phyloP scores from a whole-genome alignment of 2,329 filamentous ascomycete genomes.

The Diaporthe nobilis region DNA sequence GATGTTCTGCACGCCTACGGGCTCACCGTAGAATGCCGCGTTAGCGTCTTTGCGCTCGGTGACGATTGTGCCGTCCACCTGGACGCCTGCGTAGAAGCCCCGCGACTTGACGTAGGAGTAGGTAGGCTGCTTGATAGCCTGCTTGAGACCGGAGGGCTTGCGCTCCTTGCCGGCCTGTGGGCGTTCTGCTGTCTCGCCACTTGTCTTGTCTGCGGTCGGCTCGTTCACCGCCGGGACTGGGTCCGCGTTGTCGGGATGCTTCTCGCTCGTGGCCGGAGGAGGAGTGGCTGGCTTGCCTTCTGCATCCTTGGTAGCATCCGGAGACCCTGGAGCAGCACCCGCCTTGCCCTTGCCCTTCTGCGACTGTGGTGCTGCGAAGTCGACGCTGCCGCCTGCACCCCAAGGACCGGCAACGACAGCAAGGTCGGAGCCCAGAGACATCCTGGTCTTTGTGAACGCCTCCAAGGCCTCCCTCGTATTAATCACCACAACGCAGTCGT shows the following conservation, averaged over 20 bases:
- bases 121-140: slow-evolving; percentile 58
- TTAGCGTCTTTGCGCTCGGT: slow-evolving; percentile 92
- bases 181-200: slow-evolving; percentile 22
- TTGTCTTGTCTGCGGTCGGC: slow-evolving; percentile 69
- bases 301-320: slow-evolving; percentile 29
- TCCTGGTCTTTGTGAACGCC: slow-evolving; percentile 81
- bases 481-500: slow-evolving; percentile 90
- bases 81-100: slow-evolving; percentile 88
- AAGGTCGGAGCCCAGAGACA: slow-evolving; percentile 84
- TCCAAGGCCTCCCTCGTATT: slow-evolving; percentile 82
- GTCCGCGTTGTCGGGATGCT: slow-evolving; percentile 42
- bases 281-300: slow-evolving; percentile 35
- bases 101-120: slow-evolving; percentile 86
- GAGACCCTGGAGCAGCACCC: slow-evolving; percentile 27
- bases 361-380: slow-evolving; percentile 60
- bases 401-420: slow-evolving; percentile 79
- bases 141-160: slow-evolving; percentile 47
- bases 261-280: slow-evolving; percentile 20
- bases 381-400: slow-evolving; percentile 80
- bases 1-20: slow-evolving; percentile 61
- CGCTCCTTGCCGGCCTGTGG: slow-evolving; percentile 42
- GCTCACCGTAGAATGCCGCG: slow-evolving; percentile 84
- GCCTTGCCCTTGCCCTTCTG: slow-evolving; percentile 44
- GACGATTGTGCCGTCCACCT: slow-evolving; percentile 88
- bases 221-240: slow-evolving; percentile 55